These are phyloP conservation scores for Haplosporangium sp. DNA, from an alignment of 371 early-diverging fungal genomes.

Conservation along the genomic window DNA sequence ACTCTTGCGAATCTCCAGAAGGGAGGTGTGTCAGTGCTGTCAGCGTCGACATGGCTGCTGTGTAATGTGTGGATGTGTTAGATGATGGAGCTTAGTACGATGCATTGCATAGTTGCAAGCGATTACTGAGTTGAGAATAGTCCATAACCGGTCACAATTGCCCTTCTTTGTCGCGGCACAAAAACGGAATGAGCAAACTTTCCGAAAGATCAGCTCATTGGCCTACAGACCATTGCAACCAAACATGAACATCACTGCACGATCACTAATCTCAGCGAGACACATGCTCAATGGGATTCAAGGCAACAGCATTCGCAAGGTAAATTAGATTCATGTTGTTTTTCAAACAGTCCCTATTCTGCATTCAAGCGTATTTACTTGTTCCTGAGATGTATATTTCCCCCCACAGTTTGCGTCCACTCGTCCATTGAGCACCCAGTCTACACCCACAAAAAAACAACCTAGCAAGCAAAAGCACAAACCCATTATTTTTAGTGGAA, in stretches of 20 bases:
- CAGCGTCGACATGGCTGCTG: constrained; percentile 7
- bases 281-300: not conserved
- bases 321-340: not conserved
- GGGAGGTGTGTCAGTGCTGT: not conserved
- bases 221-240: too few relatives aligned
- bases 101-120: too few relatives aligned
- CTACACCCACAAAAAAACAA: not conserved
- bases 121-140: too few relatives aligned
- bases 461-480: constrained; percentile 12
- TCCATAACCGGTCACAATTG: too few relatives aligned
- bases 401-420: constrained; percentile 1
- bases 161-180: too few relatives aligned
- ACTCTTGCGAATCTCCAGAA: constrained; percentile 6
- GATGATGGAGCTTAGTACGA: too few relatives aligned
- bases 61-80: not conserved
- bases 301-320: constrained; percentile 2
- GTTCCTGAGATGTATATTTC: too few relatives aligned
- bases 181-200: too few relatives aligned
- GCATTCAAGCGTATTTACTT: too few relatives aligned
- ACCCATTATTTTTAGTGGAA: constrained; percentile 79
- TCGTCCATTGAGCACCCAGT: constrained; percentile 4
- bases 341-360: too few relatives aligned
- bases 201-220: too few relatives aligned
- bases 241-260: too few relatives aligned
- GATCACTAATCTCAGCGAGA: constrained; percentile 2